phyloP scores from a whole-genome alignment of 345 rosid genomes.

The Gossypium herbaceum region DNA sequence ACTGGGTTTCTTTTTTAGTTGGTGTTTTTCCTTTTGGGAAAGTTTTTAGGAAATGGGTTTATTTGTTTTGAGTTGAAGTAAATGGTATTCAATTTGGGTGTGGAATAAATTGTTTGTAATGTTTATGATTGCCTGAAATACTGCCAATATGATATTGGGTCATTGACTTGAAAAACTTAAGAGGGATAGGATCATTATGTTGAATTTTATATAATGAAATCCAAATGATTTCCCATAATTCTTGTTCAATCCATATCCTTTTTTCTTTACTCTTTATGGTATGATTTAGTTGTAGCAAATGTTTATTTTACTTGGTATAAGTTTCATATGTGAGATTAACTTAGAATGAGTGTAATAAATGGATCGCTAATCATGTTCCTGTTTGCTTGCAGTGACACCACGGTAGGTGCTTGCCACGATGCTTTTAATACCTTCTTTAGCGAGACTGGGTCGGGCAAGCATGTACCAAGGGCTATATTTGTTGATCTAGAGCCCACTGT shows the following conservation, averaged over 20 bases:
- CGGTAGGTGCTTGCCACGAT: conserved; percentile 52
- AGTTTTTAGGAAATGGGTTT: not conserved
- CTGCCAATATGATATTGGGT: not conserved
- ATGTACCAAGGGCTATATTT: conserved; percentile 86
- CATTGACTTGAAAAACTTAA: not conserved
- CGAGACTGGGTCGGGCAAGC: conserved; percentile 84
- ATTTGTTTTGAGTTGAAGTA: not conserved
- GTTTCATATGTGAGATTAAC: not conserved
- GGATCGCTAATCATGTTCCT: not conserved
- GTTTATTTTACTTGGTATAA: not conserved
- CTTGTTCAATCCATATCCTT: not conserved
- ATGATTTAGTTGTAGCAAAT: not conserved
- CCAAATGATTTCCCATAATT: not conserved
- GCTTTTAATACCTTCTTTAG: conserved; percentile 92
- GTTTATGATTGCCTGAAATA: not conserved
- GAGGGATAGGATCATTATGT: not conserved
- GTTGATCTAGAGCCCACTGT: conserved; percentile 86
- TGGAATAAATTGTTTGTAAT: not conserved
- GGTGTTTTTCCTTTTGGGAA: not conserved
- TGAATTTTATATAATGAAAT: conserved; percentile 1
- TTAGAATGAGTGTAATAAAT: not conserved
- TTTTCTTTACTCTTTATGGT: not conserved
- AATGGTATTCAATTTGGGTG: not conserved
- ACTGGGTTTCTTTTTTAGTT: not conserved
- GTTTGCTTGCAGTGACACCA: conserved; percentile 50